A percentile compares a stretch with the other conserved stretches of the same genome.
Evolutionary conservation across 331 rosid genomes (phyloP).

Genomic region (Malus hybrid): DNA sequence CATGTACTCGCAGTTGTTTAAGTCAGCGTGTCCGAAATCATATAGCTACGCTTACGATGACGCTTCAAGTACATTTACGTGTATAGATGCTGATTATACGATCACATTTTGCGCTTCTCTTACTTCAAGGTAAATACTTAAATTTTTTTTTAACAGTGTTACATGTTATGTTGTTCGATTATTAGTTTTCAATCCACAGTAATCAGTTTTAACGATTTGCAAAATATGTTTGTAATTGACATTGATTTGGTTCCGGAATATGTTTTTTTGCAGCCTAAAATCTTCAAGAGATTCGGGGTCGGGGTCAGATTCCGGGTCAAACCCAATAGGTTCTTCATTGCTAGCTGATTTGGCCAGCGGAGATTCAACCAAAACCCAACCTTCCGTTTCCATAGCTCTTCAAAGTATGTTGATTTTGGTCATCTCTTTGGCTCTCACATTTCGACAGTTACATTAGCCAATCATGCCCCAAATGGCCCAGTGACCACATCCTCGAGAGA

Average conservation of each 20-base stretch:
- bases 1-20: constrained; percentile 28
- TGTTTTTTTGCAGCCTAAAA: constrained; percentile 34
- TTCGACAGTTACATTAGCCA: constrained; percentile 17
- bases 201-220: neutral
- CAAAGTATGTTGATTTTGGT: constrained; percentile 19
- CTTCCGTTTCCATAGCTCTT: constrained; percentile 8
- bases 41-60: constrained; percentile 43
- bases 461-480: neutral
- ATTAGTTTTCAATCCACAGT: neutral
- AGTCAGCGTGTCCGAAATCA: constrained; percentile 37
- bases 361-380: constrained; percentile 10
- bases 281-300: constrained; percentile 41
- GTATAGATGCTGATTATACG: constrained; percentile 30
- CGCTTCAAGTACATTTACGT: constrained; percentile 39
- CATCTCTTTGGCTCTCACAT: constrained; percentile 21
- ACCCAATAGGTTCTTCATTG: constrained; percentile 41
- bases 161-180: neutral
- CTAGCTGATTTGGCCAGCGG: constrained; percentile 79
- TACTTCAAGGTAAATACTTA: constrained; percentile 11
- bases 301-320: constrained; percentile 20
- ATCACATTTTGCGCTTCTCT: constrained; percentile 33
- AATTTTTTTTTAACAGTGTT: neutral
- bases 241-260: neutral
- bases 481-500: neutral
- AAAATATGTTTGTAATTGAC: neutral